These are phyloP conservation scores for Globisporangium okanoganense DNA, from an alignment of 352 stramenopile genomes.

Conservation along the genomic window DNA sequence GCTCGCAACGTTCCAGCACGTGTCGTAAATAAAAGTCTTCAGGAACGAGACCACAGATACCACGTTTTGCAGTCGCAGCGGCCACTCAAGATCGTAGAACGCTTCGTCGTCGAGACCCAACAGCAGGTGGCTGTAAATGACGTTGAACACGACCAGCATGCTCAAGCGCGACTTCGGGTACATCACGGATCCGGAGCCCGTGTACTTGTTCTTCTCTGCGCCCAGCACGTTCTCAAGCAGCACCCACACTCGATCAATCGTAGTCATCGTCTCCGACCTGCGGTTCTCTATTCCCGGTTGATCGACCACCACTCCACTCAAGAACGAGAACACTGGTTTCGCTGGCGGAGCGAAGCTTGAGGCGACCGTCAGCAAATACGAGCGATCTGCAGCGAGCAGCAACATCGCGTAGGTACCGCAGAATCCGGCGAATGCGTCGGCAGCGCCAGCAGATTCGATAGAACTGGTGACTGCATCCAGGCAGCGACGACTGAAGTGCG, in stretches of 20 bases:
- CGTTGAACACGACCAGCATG: conserved; percentile 57
- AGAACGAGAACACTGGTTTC: conserved; percentile 36
- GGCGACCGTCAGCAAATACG: conserved; percentile 42
- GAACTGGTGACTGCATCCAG: conserved; percentile 21
- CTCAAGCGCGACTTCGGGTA: conserved; percentile 27
- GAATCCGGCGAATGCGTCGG: conserved; percentile 25
- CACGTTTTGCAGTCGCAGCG: conserved; percentile 43
- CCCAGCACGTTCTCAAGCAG: conserved; percentile 21
- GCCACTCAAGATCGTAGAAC: conserved; percentile 62
- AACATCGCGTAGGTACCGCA: conserved; percentile 38
- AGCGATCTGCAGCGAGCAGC: conserved; percentile 33
- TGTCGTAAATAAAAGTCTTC: conserved; percentile 68
- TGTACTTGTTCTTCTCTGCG: conserved; percentile 12
- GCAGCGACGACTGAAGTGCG: conserved; percentile 28
- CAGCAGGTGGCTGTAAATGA: conserved; percentile 62
- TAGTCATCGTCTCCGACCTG: not conserved
- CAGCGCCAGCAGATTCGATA: not conserved
- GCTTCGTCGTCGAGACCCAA: conserved; percentile 64
- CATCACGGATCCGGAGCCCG: conserved; percentile 5
- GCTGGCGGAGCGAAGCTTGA: conserved; percentile 43
- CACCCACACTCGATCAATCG: conserved; percentile 36
- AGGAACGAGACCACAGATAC: conserved; percentile 38
- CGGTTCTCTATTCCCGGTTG: conserved; percentile 9
- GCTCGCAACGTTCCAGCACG: conserved; percentile 48
- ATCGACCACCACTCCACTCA: conserved; percentile 48